These are phyloP conservation scores for Maudiozyma saulgeensis DNA, from an alignment of 805 yeast species.

Conservation along the genomic window DNA sequence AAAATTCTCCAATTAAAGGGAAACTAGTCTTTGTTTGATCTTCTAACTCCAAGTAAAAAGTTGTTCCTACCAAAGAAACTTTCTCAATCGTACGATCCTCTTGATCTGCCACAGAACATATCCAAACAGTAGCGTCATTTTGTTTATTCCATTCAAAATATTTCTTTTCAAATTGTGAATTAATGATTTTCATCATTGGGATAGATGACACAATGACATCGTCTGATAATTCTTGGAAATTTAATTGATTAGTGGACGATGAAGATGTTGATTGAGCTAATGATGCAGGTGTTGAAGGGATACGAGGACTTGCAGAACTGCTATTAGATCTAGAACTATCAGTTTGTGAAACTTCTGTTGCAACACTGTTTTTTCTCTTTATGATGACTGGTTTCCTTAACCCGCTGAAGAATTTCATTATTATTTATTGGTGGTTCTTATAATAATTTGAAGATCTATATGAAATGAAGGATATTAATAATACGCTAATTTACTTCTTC, in stretches of 20 bases:
- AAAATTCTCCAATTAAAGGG: neutral
- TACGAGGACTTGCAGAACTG: neutral
- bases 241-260: neutral
- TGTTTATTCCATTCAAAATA: slow-evolving; percentile 8
- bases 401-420: slow-evolving; percentile 5
- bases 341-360: neutral
- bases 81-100: neutral
- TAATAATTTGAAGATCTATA: neutral
- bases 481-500: too few relatives aligned
- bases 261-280: neutral
- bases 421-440: neutral
- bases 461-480: too few relatives aligned
- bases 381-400: slow-evolving; percentile 7
- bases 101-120: neutral
- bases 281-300: slow-evolving; percentile 1
- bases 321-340: slow-evolving; percentile 1
- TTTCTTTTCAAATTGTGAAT: slow-evolving; percentile 9
- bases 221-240: slow-evolving; percentile 9
- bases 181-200: slow-evolving; percentile 11
- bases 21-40: neutral
- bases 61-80: slow-evolving; percentile 4
- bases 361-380: neutral
- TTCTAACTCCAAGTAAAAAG: neutral
- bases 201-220: slow-evolving; percentile 6
- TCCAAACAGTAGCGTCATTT: neutral